Conservation (phyloP, 495 filamentous ascomycete genomes). For the Xylaria flabelliformis region DNA sequence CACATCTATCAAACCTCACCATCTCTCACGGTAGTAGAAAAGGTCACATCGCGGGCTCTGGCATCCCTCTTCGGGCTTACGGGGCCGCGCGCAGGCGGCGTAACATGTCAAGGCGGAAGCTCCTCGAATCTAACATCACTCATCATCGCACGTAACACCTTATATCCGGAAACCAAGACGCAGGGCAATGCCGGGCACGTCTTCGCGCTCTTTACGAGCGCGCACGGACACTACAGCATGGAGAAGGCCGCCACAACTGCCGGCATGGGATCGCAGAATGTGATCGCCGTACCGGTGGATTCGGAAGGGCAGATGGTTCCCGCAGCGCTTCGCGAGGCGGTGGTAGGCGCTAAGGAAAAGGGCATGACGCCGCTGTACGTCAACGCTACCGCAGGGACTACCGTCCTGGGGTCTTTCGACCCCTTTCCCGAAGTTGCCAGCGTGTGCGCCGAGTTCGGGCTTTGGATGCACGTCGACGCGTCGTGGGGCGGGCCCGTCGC, state of each 20-base stretch:
- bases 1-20: conserved; percentile 93
- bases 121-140: conserved; percentile 87
- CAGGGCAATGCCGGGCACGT: conserved; percentile 67
- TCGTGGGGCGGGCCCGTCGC: conserved; percentile 87
- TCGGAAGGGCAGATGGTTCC: conserved; percentile 72
- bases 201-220: conserved; percentile 88
- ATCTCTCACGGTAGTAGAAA: conserved; percentile 84
- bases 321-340: conserved; percentile 63
- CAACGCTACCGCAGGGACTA: conserved; percentile 94
- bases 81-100: conserved; percentile 77
- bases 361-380: conserved; percentile 90
- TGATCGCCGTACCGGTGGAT: conserved; percentile 79
- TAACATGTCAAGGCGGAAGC: conserved; percentile 86
- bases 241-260: conserved; percentile 90
- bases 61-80: conserved; percentile 78
- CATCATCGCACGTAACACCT: conserved; percentile 85
- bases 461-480: conserved; percentile 93
- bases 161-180: conserved; percentile 77
- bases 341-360: conserved; percentile 63
- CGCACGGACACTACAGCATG: conserved; percentile 91
- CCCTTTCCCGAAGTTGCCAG: conserved; percentile 73
- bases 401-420: conserved; percentile 89
- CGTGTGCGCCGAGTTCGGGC: conserved; percentile 70
- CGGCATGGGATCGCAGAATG: conserved; percentile 77
- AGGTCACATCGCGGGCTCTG: conserved; percentile 70